Evolutionary conservation across 1,284 basidiomycete genomes (phyloP), one percentile per base, ranked within the genome.

Genomic region (Puccinia hordei): DNA sequence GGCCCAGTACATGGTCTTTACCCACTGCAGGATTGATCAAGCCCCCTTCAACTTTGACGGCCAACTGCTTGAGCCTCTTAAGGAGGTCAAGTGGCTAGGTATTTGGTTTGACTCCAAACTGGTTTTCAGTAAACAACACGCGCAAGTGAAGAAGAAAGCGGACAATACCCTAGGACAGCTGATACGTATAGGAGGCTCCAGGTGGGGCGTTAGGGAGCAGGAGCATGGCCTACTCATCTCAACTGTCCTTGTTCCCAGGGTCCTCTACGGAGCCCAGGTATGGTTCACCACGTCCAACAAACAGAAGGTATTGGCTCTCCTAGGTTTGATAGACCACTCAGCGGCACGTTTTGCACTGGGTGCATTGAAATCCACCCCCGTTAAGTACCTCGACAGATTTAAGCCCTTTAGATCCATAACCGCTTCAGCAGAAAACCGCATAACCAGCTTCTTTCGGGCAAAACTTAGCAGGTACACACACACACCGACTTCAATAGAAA

Each of bases 1-100:
- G 41, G 73, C 73, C 0, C 73, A 76, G 35, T 61, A n/a, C 22
- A 33, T 76, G 38, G 12, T 46, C 1, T 65, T 65, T 41, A 24
- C 73, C 17, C 73, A 44, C n/a, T 30, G 22, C 46, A 1, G 17
- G 30, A 33, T 5, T 9, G 15, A 24, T 22, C 22, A 49, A 53
- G 68, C 24, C 38, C n/a, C 44, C 10, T 51, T 71, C 13, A 2
- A 3, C n/a, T 71, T 71, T 71, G 68, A 44, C 6, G 24, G 22
- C 1, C 68, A 71, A 51, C 3, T 17, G 41, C 24, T 51, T 6
- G n/a, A n/a, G n/a, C n/a, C n/a, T n/a, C n/a, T n/a, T n/a, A n/a
- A n/a, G n/a, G n/a, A n/a, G n/a, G n/a, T n/a, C n/a, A n/a, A n/a
- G n/a, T n/a, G n/a, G n/a, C n/a, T n/a, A n/a, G n/a, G n/a, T n/a